Evolutionary conservation across 2,329 filamentous ascomycete species (phyloP), one percentile per base, ranked within the genome.

Genomic region (Clonostachys chloroleuca): DNA sequence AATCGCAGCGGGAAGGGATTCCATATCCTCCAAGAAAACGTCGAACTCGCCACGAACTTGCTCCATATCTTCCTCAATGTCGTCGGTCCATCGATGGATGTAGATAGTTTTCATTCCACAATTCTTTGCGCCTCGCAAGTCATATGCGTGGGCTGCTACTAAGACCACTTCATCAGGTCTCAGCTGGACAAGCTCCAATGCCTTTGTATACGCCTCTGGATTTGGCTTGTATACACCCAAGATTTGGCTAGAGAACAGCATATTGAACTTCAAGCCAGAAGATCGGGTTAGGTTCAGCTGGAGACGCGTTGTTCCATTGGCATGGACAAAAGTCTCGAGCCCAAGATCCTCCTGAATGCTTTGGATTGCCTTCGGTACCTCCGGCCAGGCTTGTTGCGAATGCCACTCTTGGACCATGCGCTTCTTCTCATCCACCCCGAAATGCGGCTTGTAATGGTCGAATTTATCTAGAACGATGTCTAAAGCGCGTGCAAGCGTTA

Each of bases 91-190:
- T 17, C 77, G 61, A 52, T 70, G 62, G 5, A 82, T 60, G 55
- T 80, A 81, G 1, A 78, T 60, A 0, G 75, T 80, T 50, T 62
- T 69, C 61, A 81, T 69, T 0, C 78, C 77, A 6, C 68, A 60
- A 1, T 54, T 54, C 53, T 70, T 70, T 13, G 74, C 78, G 2
- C 68, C 77, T 14, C 73, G 61, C 18, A 75, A 46, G 56, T 81
- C 78, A 54, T 77, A 80, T 4, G 73, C 73, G 63, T 81, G 77
- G 2, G 75, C 75, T 4, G 77, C 76, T 4, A 80, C 73, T 69
- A 77, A 65, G 10, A 75, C 67, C 16, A 68, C 70, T 46, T 80
- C 69, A n/a, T 75, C 67, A 0, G 76, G 64, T 18, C 56, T 56
- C 4, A 71, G 53, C 37, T 68, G 63, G 4, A 79, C 60, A 4